Evolutionary conservation across 2,329 filamentous ascomycete genomes (phyloP).

Genomic region (Monosporascus sp.): DNA sequence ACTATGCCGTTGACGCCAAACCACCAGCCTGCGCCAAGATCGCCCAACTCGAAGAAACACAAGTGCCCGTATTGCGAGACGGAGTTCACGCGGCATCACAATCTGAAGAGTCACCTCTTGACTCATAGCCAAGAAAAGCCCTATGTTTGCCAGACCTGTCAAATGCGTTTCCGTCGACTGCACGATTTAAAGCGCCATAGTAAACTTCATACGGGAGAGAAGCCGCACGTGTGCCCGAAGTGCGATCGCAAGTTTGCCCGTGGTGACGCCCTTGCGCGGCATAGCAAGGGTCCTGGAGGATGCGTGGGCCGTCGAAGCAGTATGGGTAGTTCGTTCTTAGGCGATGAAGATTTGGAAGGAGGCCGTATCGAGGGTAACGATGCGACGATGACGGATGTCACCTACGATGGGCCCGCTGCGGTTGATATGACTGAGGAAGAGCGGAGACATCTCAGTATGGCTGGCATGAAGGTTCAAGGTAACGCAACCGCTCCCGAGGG

Average conservation of each 20-base stretch:
- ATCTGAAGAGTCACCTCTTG: slow-evolving; percentile 92
- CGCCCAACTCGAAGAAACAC: slow-evolving; percentile 78
- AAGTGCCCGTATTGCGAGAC: slow-evolving; percentile 96
- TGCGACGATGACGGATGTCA: slow-evolving; percentile 50
- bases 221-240: slow-evolving; percentile 90
- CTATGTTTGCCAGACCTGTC: slow-evolving; percentile 88
- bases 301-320: slow-evolving; percentile 89
- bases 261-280: slow-evolving; percentile 87
- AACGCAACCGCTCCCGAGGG: slow-evolving; percentile 42
- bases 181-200: slow-evolving; percentile 95
- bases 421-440: slow-evolving; percentile 57
- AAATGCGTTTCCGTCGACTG: slow-evolving; percentile 84
- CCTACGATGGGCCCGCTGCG: slow-evolving; percentile 55
- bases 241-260: slow-evolving; percentile 93
- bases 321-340: slow-evolving; percentile 68
- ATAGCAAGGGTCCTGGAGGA: slow-evolving; percentile 92
- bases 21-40: slow-evolving; percentile 51
- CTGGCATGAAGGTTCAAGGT: slow-evolving; percentile 64
- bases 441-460: slow-evolving; percentile 62
- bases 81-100: slow-evolving; percentile 95
- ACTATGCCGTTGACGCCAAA: slow-evolving; percentile 51
- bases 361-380: slow-evolving; percentile 46
- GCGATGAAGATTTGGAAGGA: slow-evolving; percentile 67
- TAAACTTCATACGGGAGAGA: slow-evolving; percentile 94
- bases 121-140: slow-evolving; percentile 99